phyloP scores from a whole-genome alignment of 257 asterid species.

The Solanum clarkiae region DNA sequence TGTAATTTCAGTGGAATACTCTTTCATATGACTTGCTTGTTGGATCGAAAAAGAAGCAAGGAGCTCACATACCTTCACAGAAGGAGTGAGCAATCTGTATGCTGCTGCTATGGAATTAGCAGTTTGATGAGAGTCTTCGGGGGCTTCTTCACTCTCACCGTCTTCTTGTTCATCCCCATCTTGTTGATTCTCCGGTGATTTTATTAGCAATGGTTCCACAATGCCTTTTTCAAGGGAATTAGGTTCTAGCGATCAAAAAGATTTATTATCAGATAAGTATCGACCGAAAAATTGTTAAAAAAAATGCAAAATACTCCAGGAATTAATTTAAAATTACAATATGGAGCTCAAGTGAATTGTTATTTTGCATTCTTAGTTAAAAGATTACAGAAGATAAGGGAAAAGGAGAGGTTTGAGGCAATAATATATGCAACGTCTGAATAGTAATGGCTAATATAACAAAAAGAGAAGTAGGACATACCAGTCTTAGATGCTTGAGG shows the following conservation, averaged over 20 bases:
- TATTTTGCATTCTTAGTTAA: background rate
- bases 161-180: slow-evolving; percentile 51
- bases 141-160: slow-evolving; percentile 75
- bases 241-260: background rate
- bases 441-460: background rate
- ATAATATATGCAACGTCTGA: background rate
- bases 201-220: slow-evolving; percentile 55
- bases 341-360: background rate
- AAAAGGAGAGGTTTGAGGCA: background rate
- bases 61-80: slow-evolving; percentile 61
- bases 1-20: background rate
- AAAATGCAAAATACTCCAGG: background rate
- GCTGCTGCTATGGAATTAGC: slow-evolving; percentile 75
- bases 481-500: slow-evolving; percentile 31
- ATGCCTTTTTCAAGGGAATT: slow-evolving; percentile 78
- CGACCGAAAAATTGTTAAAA: no score
- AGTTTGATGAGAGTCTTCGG: slow-evolving; percentile 57
- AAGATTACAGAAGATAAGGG: background rate
- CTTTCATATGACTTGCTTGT: background rate
- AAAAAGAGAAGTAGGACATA: background rate
- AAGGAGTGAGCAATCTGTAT: slow-evolving; percentile 87
- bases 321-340: background rate
- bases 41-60: background rate
- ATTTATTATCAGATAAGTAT: background rate
- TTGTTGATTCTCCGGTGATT: slow-evolving; percentile 21